Conservation (phyloP, 2,329 filamentous ascomycete genomes). For the Penicillium sp. region DNA sequence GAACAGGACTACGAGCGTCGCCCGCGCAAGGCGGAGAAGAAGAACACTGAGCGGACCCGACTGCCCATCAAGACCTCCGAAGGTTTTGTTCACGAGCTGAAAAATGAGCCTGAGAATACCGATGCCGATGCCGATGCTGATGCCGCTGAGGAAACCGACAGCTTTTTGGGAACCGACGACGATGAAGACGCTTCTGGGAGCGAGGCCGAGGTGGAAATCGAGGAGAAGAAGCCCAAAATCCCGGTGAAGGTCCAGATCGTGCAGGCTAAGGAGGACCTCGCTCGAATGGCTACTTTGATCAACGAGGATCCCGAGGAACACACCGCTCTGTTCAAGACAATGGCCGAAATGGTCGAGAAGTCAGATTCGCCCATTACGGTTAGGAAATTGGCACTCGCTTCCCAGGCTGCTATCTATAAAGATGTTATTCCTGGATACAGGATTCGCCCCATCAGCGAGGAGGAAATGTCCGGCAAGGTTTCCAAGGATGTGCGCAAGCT, state of each 20-base stretch:
- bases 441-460: slow-evolving; percentile 80
- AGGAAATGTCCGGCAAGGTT: slow-evolving; percentile 75
- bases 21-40: slow-evolving; percentile 75
- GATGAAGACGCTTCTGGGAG: slow-evolving; percentile 57
- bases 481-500: slow-evolving; percentile 89
- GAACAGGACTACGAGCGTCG: slow-evolving; percentile 88
- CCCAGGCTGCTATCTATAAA: slow-evolving; percentile 89
- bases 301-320: slow-evolving; percentile 96
- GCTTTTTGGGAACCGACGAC: slow-evolving; percentile 64
- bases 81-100: slow-evolving; percentile 68
- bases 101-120: slow-evolving; percentile 44
- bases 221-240: slow-evolving; percentile 63
- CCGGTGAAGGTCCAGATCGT: slow-evolving; percentile 79
- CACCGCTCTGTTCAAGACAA: slow-evolving; percentile 73
- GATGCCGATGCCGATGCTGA: slow-evolving; percentile 60
- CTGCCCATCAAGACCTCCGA: slow-evolving; percentile 87
- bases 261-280: slow-evolving; percentile 89
- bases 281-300: slow-evolving; percentile 76
- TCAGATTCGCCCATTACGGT: slow-evolving; percentile 67
- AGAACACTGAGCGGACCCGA: slow-evolving; percentile 72
- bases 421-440: slow-evolving; percentile 96
- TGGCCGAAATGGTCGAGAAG: slow-evolving; percentile 72
- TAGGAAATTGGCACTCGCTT: slow-evolving; percentile 82
- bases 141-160: slow-evolving; percentile 62
- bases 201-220: slow-evolving; percentile 52